Evolutionary conservation across 2,329 filamentous ascomycete genomes (phyloP), one percentile per base, ranked within the genome.

Genomic region (Rutstroemia sydowiana): DNA sequence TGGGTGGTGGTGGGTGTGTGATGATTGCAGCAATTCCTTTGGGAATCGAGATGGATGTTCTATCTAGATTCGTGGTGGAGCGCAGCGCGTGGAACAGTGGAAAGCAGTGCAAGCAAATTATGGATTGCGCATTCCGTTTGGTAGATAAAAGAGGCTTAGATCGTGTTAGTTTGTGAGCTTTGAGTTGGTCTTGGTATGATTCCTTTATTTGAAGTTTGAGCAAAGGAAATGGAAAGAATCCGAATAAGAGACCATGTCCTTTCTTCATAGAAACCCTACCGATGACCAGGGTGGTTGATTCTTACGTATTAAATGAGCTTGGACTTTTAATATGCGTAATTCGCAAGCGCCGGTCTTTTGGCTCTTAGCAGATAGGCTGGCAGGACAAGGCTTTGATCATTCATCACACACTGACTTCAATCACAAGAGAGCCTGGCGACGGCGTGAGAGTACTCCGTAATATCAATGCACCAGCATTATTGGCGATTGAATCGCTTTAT

Each of bases 11-110:
- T n/a, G n/a, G n/a, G n/a, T n/a, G n/a, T n/a, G n/a, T n/a, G n/a
- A n/a, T n/a, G n/a, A 10, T 18, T 41, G 18, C 37, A 41, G 37
- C 18, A 41, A 16, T 36, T 28, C 23, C 34, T 18, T n/a, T 28
- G 23, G 23, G 39, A 31, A 13, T 31, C 32, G 20, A 41, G 43
- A 43, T 21, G 34, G 42, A 47, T 20, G 31, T 46, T 40, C 32
- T 48, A 39, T n/a, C 16, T 31, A 37, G 31, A 36, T 45, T 32
- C n/a, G 28, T 45, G 44, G 43, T 51, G 49, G 49, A 51, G 49
- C 43, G 49, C 43, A 40, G 49, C 43, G 49, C 34, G 49, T 51
- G 49, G 49, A 47, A 51, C 49, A 13, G 36, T 51, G 49, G 49
- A 32, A 47, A 51, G 37, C 48, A 21, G 39, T 45, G 48, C 48